Conservation (phyloP, 495 filamentous ascomycete species). For the Penicillium turbatum region DNA sequence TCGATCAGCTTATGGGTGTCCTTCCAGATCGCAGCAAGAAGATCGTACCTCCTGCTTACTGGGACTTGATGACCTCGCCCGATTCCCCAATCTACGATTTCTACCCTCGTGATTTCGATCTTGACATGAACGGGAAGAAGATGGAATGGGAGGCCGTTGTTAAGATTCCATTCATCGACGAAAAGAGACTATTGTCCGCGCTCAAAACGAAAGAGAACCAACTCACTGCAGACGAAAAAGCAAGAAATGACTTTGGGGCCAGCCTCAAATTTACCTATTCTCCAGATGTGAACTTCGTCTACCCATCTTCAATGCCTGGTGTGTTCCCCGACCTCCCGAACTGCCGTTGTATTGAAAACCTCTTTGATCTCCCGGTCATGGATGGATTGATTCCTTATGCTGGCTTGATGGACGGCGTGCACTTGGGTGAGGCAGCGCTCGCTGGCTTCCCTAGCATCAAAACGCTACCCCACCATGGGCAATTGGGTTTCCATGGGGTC, state of each 20-base stretch:
- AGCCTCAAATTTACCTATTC: constrained; percentile 89
- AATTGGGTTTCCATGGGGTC: constrained; percentile 83
- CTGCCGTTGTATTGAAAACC: constrained; percentile 90
- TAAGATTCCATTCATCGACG: constrained; percentile 98
- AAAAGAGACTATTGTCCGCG: constrained; percentile 73
- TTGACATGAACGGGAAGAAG: constrained; percentile 99
- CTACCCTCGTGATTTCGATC: constrained; percentile 94
- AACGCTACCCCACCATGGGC: constrained; percentile 72
- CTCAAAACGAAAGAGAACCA: constrained; percentile 79
- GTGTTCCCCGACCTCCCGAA: constrained; percentile 86
- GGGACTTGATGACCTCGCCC: constrained; percentile 83
- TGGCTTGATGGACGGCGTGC: constrained; percentile 82
- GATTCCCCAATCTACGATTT: constrained; percentile 98
- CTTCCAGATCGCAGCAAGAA: constrained; percentile 94
- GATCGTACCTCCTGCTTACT: constrained; percentile 86
- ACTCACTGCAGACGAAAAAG: constrained; percentile 69
- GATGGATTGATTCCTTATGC: constrained; percentile 84
- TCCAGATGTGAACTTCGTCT: constrained; percentile 67
- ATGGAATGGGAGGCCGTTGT: constrained; percentile 99
- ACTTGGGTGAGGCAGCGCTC: constrained; percentile 72
- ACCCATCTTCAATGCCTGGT: constrained; percentile 80
- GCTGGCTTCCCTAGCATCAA: constrained; percentile 92
- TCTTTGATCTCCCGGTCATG: constrained; percentile 88
- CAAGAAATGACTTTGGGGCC: constrained; percentile 85
- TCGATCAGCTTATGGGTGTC: constrained; percentile 97